phyloP scores from a whole-genome alignment of 306 rosid genomes.

The Sechiopsis laciniata region DNA sequence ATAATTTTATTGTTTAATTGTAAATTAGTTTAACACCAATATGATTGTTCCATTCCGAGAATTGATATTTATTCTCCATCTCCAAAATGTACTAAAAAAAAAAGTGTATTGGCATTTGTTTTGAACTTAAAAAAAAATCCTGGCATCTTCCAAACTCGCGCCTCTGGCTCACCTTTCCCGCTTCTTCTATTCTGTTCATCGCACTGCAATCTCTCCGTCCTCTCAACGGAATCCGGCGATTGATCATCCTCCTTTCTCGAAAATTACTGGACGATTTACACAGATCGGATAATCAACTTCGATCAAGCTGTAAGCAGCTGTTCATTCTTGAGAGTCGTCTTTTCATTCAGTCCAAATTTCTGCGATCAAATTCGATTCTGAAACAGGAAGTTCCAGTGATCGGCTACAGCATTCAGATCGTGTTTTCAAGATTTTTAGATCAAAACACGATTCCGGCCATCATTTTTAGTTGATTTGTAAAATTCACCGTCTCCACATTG shows the following conservation, averaged over 20 bases:
- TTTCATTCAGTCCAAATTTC: background rate
- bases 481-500: background rate
- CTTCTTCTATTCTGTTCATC: background rate
- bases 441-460: background rate
- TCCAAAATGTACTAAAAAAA: too few relatives aligned
- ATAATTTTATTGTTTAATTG: too few relatives aligned
- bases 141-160: constrained; percentile 12
- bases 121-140: too few relatives aligned
- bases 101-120: too few relatives aligned
- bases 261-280: background rate
- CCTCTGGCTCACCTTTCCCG: constrained; percentile 3
- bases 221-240: background rate
- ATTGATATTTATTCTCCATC: too few relatives aligned
- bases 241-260: background rate
- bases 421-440: background rate
- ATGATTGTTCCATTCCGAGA: too few relatives aligned
- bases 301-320: constrained; percentile 3
- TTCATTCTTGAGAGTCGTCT: background rate
- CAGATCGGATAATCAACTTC: background rate
- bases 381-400: background rate
- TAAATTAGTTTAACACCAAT: too few relatives aligned
- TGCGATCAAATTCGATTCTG: background rate
- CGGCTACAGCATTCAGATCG: background rate
- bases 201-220: background rate
- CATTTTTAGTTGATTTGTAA: too few relatives aligned